Percentiles rank a stretch among this genome's conserved stretches.
These are phyloP conservation scores for Acephala macrosclerotiorum DNA, from an alignment of 2,329 filamentous ascomycete genomes.

Conservation along the genomic window DNA sequence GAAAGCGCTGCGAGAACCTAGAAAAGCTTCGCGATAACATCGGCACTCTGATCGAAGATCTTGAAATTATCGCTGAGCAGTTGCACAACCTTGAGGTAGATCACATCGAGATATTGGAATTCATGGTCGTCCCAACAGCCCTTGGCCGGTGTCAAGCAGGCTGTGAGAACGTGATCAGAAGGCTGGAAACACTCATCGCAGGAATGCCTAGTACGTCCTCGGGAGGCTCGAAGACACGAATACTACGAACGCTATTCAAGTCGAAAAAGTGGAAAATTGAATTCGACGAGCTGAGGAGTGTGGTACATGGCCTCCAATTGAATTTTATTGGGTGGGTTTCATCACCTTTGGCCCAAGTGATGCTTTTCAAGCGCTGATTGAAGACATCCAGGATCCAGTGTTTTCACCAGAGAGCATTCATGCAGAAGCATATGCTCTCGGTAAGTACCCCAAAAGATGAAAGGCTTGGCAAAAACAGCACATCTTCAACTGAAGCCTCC, in stretches of 20 bases:
- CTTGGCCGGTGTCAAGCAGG: constrained; percentile 11
- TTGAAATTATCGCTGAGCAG: constrained; percentile 4
- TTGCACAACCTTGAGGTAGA: constrained; percentile 12
- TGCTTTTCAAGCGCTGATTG: constrained; percentile 10
- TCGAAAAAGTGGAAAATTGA: constrained; percentile 12
- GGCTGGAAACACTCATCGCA: constrained; percentile 7
- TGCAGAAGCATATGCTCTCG: constrained; percentile 4
- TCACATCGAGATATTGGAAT: constrained; percentile 10
- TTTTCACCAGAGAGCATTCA: constrained; percentile 12
- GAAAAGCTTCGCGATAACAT: constrained; percentile 11
- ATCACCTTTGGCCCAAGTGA: not conserved
- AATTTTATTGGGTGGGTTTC: constrained; percentile 10
- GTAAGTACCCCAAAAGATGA: constrained; percentile 4
- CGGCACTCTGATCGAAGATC: constrained; percentile 13
- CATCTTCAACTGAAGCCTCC: constrained; percentile 9
- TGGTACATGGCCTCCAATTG: constrained; percentile 8
- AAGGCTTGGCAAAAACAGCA: not conserved
- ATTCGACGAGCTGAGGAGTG: constrained; percentile 12
- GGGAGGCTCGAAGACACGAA: constrained; percentile 11
- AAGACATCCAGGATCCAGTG: constrained; percentile 8
- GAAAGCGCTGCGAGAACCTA: constrained; percentile 13
- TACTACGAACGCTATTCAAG: constrained; percentile 7
- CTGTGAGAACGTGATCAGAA: constrained; percentile 12
- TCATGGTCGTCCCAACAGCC: constrained; percentile 4
- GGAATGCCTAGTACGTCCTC: constrained; percentile 9